Conservation (phyloP, 176 grass and related monocot species). For the Musa acuminata region DNA sequence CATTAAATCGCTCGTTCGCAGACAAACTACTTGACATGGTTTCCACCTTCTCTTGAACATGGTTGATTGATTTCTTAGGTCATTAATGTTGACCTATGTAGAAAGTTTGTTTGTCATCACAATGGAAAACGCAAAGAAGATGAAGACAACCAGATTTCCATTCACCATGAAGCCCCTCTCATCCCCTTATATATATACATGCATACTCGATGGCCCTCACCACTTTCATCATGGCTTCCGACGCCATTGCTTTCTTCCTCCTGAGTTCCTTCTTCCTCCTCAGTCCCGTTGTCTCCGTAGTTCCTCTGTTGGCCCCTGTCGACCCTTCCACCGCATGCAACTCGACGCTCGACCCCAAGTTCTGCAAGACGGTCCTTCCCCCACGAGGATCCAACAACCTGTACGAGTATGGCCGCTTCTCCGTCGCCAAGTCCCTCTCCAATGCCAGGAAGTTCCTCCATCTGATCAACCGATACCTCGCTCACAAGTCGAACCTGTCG, state of each 20-base stretch:
- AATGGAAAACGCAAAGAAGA: neutral
- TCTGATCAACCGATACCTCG: constrained; percentile 44
- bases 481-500: constrained; percentile 33
- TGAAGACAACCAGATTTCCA: too few relatives aligned
- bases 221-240: neutral
- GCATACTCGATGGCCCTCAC: neutral
- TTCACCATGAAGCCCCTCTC: neutral
- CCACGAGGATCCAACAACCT: constrained; percentile 38
- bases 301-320: constrained; percentile 30
- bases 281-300: constrained; percentile 17
- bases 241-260: neutral
- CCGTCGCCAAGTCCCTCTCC: constrained; percentile 51
- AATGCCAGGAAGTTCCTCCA: constrained; percentile 41
- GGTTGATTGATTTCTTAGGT: neutral
- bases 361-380: constrained; percentile 56
- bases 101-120: neutral
- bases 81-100: neutral
- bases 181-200: neutral
- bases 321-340: constrained; percentile 47
- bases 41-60: neutral
- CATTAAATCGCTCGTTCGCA: too few relatives aligned
- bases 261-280: neutral
- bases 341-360: constrained; percentile 45
- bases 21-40: too few relatives aligned
- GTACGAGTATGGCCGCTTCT: constrained; percentile 69